Evolutionary conservation across 148 eudicot genomes (phyloP).

Genomic region (Fagopyrum homotropicum): DNA sequence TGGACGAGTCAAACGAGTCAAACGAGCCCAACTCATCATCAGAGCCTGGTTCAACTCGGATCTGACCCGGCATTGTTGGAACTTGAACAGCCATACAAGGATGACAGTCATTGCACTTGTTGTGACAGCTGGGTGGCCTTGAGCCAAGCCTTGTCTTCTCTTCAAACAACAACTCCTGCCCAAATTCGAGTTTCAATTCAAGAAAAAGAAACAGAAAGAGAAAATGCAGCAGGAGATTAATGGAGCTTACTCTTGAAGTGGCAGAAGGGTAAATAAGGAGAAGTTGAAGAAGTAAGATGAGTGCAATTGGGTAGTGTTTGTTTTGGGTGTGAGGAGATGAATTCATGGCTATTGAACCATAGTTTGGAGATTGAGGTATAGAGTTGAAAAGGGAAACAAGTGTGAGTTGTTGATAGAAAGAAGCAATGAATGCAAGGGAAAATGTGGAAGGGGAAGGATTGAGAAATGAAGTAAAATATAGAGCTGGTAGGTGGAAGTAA

Average conservation of each 20-base stretch:
- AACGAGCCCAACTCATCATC: constrained; percentile 11
- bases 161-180: constrained; percentile 44
- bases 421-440: not conserved
- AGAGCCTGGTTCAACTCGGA: constrained; percentile 19
- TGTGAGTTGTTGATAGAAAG: not conserved
- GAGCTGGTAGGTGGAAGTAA: not conserved
- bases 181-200: not conserved
- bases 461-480: not conserved
- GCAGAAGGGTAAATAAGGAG: constrained; percentile 23
- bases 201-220: not conserved
- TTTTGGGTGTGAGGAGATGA: not conserved
- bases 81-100: constrained; percentile 88
- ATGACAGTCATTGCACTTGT: constrained; percentile 91
- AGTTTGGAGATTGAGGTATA: not conserved
- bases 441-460: not conserved
- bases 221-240: not conserved
- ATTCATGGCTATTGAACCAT: not conserved
- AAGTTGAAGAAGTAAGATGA: constrained; percentile 11
- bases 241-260: constrained; percentile 31
- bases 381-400: not conserved
- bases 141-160: constrained; percentile 84
- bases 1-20: constrained; percentile 20
- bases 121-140: constrained; percentile 89
- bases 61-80: constrained; percentile 48
- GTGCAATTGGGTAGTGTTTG: not conserved